Evolutionary conservation across 2,329 filamentous ascomycete genomes (phyloP).

Genomic region (Fusarium keratoplasticum): DNA sequence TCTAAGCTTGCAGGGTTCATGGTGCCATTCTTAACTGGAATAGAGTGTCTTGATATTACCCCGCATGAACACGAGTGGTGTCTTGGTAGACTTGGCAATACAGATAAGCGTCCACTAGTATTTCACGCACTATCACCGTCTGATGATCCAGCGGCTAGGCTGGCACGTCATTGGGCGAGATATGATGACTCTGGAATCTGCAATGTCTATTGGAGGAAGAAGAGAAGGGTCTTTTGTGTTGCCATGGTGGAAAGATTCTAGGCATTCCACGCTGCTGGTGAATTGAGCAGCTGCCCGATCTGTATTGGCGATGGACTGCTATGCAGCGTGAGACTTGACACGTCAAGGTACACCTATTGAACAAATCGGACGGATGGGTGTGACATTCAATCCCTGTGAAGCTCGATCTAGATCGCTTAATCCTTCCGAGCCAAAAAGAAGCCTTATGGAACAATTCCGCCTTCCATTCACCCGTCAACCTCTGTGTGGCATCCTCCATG

Average conservation of each 20-base stretch:
- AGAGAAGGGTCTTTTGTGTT: background rate
- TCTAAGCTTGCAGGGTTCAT: background rate
- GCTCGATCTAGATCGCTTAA: background rate
- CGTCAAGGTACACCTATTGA: background rate
- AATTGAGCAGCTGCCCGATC: background rate
- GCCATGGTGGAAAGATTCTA: background rate
- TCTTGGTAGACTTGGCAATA: background rate
- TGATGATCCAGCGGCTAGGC: background rate
- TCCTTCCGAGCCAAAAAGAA: background rate
- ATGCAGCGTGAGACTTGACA: background rate
- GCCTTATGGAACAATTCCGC: background rate
- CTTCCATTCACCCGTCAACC: background rate
- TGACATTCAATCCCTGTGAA: background rate
- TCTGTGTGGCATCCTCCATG: background rate
- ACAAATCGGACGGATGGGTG: background rate
- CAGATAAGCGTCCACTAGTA: background rate
- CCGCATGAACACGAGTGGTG: background rate
- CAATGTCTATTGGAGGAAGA: background rate
- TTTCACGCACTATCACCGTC: background rate
- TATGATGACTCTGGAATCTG: background rate
- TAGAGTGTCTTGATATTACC: background rate
- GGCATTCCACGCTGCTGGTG: background rate
- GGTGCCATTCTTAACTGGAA: background rate
- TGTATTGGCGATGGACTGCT: background rate
- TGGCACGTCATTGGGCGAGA: background rate